Evolutionary conservation across 139 green algal genomes (phyloP).

Genomic region (Haematococcus sp.): DNA sequence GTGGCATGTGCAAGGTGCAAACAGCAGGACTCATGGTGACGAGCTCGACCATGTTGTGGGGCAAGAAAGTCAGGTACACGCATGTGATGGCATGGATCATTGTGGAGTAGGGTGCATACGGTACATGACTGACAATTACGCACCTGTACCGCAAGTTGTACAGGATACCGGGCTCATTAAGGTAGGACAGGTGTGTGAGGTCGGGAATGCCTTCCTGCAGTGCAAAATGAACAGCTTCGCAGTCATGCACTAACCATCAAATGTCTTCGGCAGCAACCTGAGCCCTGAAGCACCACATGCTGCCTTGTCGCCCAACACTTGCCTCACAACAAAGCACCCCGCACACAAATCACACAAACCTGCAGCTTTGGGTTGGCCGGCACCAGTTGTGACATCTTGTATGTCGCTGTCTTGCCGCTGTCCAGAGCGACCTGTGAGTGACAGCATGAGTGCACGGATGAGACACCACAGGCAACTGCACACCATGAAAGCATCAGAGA

Average conservation of each 20-base stretch:
- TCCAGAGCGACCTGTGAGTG: slow-evolving; percentile 4
- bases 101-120: no score
- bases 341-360: slow-evolving; percentile 6
- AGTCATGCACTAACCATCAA: not conserved
- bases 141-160: slow-evolving; percentile 61
- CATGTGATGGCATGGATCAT: no score
- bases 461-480: not conserved
- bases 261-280: not conserved
- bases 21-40: no score
- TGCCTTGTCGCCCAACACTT: not conserved
- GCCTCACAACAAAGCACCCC: not conserved
- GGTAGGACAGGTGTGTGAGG: slow-evolving; percentile 78
- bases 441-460: not conserved
- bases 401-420: not conserved
- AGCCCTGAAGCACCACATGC: not conserved
- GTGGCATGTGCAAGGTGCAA: no score
- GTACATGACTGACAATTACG: no score
- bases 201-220: slow-evolving; percentile 61
- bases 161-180: slow-evolving; percentile 89
- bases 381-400: slow-evolving; percentile 13
- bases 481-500: no score
- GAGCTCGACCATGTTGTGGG: not conserved
- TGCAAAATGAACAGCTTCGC: not conserved
- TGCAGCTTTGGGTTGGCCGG: slow-evolving; percentile 61
- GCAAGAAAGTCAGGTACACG: no score